A percentile compares a stretch with the other conserved stretches of the same genome.
These are phyloP conservation scores for Phytophthora syringae DNA, from an alignment of 352 stramenopile species.

Conservation along the genomic window DNA sequence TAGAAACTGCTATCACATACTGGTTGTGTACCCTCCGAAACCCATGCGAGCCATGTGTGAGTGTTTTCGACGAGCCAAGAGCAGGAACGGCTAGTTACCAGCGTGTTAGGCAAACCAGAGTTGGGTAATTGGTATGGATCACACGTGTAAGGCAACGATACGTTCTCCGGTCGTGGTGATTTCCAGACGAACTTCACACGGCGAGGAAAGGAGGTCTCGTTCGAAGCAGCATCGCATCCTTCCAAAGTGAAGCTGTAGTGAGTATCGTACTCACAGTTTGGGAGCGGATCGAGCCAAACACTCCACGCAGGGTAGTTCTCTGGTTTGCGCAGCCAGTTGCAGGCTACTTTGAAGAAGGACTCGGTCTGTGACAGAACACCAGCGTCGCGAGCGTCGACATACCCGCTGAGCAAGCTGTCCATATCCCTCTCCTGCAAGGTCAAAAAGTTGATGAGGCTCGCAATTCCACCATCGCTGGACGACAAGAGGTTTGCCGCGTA, in stretches of 20 bases:
- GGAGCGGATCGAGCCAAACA: slow-evolving; percentile 43
- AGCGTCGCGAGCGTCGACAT: slow-evolving; percentile 4
- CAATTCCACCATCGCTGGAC: slow-evolving; percentile 21
- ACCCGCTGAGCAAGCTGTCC: slow-evolving; percentile 24
- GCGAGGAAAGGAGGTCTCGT: slow-evolving; percentile 31
- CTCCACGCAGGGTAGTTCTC: slow-evolving; percentile 51
- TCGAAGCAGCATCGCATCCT: slow-evolving; percentile 25
- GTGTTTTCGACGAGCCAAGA: slow-evolving; percentile 41
- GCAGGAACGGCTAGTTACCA: slow-evolving; percentile 48
- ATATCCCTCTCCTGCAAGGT: slow-evolving; percentile 29
- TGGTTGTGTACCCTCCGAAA: slow-evolving; percentile 16
- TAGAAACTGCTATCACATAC: slow-evolving; percentile 46
- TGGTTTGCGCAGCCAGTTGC: slow-evolving; percentile 44
- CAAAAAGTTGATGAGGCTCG: slow-evolving; percentile 27
- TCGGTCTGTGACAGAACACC: slow-evolving; percentile 24
- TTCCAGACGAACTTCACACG: slow-evolving; percentile 43
- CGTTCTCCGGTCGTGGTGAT: slow-evolving; percentile 40
- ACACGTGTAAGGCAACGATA: slow-evolving; percentile 47
- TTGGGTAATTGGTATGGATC: slow-evolving; percentile 31
- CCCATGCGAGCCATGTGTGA: slow-evolving; percentile 47
- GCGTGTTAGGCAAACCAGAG: slow-evolving; percentile 21
- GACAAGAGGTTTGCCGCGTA: slow-evolving; percentile 32
- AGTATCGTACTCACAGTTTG: slow-evolving; percentile 38
- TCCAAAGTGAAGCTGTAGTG: slow-evolving; percentile 43
- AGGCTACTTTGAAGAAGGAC: slow-evolving; percentile 43